Conservation (phyloP, 2,329 filamentous ascomycete species). For the Aureobasidium zeae region DNA sequence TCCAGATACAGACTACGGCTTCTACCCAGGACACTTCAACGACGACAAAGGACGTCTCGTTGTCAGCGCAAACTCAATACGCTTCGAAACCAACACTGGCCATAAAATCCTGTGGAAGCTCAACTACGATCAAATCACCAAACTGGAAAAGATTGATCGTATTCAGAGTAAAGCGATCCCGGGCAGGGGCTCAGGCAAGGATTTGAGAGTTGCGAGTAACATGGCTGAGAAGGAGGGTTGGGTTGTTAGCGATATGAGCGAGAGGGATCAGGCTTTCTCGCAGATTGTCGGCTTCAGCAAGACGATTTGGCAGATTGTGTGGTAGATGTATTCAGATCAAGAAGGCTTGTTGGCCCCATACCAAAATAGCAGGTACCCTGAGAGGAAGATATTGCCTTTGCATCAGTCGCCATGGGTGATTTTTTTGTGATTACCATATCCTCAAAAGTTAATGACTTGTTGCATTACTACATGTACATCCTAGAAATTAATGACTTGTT, state of each 20-base stretch:
- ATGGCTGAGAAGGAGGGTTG: not conserved
- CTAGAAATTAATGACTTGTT: no score
- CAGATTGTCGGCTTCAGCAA: conserved; percentile 2
- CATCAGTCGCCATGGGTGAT: no score
- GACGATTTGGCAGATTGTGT: not conserved
- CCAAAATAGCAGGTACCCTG: no score
- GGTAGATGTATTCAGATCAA: conserved; percentile 1
- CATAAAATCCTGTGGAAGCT: not conserved
- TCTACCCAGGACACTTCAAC: not conserved
- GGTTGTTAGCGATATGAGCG: not conserved
- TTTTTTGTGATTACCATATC: no score
- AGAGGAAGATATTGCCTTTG: no score
- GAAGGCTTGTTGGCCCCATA: no score
- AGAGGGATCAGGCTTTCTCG: not conserved
- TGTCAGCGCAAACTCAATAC: not conserved
- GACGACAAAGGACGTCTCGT: not conserved
- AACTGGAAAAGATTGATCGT: conserved; percentile 4
- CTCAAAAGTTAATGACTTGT: no score
- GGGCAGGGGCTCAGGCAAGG: not conserved
- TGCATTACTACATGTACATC: no score
- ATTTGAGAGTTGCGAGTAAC: not conserved
- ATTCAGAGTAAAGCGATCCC: not conserved
- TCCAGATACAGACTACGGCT: not conserved
- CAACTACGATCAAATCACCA: not conserved
- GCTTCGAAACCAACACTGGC: conserved; percentile 1